Base-by-base conservation (phyloP, 1,284 basidiomycete genomes). In the Mycosarcoma mackinlayi region DNA sequence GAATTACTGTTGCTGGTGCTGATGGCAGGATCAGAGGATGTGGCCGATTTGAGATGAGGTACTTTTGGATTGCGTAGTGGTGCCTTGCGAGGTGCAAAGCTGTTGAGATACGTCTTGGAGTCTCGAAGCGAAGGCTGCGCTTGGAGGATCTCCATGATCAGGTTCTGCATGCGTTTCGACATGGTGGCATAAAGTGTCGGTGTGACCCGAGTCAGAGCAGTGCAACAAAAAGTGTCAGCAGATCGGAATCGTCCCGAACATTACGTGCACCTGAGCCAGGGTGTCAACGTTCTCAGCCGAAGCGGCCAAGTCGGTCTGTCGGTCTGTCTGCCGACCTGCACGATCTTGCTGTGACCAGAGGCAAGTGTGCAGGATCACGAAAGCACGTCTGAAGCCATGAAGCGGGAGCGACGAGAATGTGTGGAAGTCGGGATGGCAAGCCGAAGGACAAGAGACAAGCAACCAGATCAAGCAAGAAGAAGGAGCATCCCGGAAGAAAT, bases 41-140 rank as follows among this genome's bases (percentile, higher is more conserved):
- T 28, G 30, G 42, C 28, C 11, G 33, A 30, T 25, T 50, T 55
- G 37, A 37, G 30, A 28, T 40, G 28, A 14, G 42, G 46, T 28
- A 54, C 23, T 30, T 50, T 23, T 25, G 49, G 52, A 28, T 63
- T 56, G 33, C 50, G 62, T 28, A 45, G 48, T 7, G 51, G 52
- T 38, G 54, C 53, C 24, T 68, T 60, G 24, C 70, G 64, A 42
- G 84, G 84, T 11, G 84, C 85, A 70, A 99, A 98, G 28, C 89
- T 92, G 38, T 90, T 90, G 14, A 97, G 88, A 83, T 97, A 98
- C 1, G 90, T 89, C 60, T 89, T 90, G 35, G 93, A 91, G 83
- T 98, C 96, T 74, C 96, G 87, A 55, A 90, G 84, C 2, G 95
- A 97, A 9, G 96, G 94, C 64, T 93, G 93, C 33, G 96, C 91